A percentile compares a stretch with the other conserved stretches of the same genome.
phyloP scores from a whole-genome alignment of 1,284 basidiomycete genomes.

The Leccinum ponderosum region DNA sequence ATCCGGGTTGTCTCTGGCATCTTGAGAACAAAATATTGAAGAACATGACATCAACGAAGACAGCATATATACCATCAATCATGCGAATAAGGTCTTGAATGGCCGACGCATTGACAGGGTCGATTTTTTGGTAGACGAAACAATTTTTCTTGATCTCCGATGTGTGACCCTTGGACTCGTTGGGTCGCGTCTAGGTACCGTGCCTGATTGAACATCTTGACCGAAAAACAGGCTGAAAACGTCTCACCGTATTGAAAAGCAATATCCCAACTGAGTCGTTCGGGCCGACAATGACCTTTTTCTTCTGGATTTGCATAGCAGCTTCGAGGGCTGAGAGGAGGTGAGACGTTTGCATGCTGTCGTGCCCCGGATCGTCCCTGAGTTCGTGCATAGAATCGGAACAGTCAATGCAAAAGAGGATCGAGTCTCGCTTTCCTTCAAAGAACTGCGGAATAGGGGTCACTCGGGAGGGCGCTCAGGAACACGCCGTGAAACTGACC shows the following conservation, averaged over 20 bases:
- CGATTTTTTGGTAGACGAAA: constrained; percentile 75
- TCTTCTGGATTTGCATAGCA: constrained; percentile 83
- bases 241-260: constrained; percentile 87
- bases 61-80: constrained; percentile 58
- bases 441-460: constrained; percentile 51
- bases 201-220: constrained; percentile 12
- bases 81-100: constrained; percentile 74
- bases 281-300: constrained; percentile 86
- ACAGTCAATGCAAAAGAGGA: constrained; percentile 93
- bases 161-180: constrained; percentile 51
- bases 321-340: constrained; percentile 75
- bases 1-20: constrained; percentile 56
- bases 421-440: constrained; percentile 78
- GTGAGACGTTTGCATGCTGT: constrained; percentile 64
- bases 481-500: constrained; percentile 35
- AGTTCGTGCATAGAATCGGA: constrained; percentile 86
- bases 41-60: background rate
- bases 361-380: constrained; percentile 60
- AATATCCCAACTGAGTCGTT: constrained; percentile 88
- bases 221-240: background rate
- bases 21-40: constrained; percentile 36
- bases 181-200: constrained; percentile 47
- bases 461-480: background rate
- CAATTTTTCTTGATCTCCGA: constrained; percentile 77
- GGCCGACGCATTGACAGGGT: constrained; percentile 76